A percentile compares a stretch with the other conserved stretches of the same genome.
phyloP scores from a whole-genome alignment of 495 filamentous ascomycete genomes.

The Penicillium lagena region DNA sequence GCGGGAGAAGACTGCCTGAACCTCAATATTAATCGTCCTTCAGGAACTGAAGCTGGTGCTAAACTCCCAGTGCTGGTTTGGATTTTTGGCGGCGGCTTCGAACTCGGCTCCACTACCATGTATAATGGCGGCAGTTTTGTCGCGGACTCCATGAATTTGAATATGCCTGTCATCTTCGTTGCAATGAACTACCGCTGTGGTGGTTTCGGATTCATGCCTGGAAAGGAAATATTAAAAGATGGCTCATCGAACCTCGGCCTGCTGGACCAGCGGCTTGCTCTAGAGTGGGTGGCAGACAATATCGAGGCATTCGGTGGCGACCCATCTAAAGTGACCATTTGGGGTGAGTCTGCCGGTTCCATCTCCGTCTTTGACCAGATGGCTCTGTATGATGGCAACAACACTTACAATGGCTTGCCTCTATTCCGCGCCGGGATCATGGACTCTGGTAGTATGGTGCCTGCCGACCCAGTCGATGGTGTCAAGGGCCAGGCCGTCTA shows the following conservation, averaged over 20 bases:
- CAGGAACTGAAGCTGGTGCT: conserved; percentile 43
- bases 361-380: conserved; percentile 70
- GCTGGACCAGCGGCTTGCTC: conserved; percentile 44
- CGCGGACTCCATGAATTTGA: conserved; percentile 39
- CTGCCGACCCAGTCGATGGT: conserved; percentile 58
- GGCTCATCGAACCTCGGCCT: conserved; percentile 52
- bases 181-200: conserved; percentile 76
- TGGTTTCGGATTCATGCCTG: conserved; percentile 65
- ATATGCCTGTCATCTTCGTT: conserved; percentile 63
- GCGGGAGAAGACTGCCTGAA: conserved; percentile 61
- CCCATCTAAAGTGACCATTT: conserved; percentile 61
- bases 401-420: conserved; percentile 61
- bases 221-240: conserved; percentile 59
- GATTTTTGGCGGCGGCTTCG: conserved; percentile 65
- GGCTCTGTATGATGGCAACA: conserved; percentile 60
- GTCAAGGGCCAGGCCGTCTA: conserved; percentile 58
- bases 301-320: conserved; percentile 52
- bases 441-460: conserved; percentile 61
- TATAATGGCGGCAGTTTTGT: conserved; percentile 56
- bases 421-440: conserved; percentile 69
- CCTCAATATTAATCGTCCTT: conserved; percentile 57
- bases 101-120: conserved; percentile 51
- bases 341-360: conserved; percentile 67
- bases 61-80: conserved; percentile 61
- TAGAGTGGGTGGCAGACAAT: conserved; percentile 50